These are phyloP conservation scores for Saccharomyces hybrid DNA, from an alignment of 1,139 yeast species.

Conservation along the genomic window DNA sequence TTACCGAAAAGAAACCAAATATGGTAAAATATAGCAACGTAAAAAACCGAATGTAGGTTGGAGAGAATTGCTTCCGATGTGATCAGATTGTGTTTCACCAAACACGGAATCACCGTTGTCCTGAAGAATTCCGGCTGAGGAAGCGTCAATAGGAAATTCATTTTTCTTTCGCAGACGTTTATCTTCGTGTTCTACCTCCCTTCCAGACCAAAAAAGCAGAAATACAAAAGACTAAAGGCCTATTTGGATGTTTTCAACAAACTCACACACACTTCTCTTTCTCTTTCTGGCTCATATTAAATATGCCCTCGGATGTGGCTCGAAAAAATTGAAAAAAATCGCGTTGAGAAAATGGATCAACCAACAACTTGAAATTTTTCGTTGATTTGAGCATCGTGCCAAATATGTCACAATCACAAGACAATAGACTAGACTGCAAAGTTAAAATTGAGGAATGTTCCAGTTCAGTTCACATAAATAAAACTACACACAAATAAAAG, in stretches of 20 bases:
- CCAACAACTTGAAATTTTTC: neutral
- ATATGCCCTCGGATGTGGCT: neutral
- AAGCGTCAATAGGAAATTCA: constrained; percentile 14
- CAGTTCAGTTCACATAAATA: neutral
- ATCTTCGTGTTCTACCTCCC: neutral
- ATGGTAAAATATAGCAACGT: constrained; percentile 27
- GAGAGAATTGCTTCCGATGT: constrained; percentile 18
- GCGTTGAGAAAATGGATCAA: neutral
- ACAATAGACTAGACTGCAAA: neutral
- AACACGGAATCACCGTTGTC: constrained; percentile 12
- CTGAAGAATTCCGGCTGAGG: constrained; percentile 13
- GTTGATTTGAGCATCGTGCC: neutral
- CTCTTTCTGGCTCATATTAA: neutral
- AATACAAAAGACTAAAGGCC: too few relatives aligned
- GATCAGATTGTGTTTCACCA: constrained; percentile 12
- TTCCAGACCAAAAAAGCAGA: neutral
- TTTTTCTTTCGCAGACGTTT: constrained; percentile 9
- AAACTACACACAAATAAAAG: neutral
- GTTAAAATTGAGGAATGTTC: neutral
- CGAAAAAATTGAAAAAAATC: neutral
- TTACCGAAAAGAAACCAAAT: constrained; percentile 22
- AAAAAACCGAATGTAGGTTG: constrained; percentile 26
- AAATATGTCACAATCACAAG: neutral
- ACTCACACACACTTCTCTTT: neutral
- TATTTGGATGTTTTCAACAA: neutral